Evolutionary conservation across 805 yeast species (phyloP).

Genomic region (Suhomyces faveliae): DNA sequence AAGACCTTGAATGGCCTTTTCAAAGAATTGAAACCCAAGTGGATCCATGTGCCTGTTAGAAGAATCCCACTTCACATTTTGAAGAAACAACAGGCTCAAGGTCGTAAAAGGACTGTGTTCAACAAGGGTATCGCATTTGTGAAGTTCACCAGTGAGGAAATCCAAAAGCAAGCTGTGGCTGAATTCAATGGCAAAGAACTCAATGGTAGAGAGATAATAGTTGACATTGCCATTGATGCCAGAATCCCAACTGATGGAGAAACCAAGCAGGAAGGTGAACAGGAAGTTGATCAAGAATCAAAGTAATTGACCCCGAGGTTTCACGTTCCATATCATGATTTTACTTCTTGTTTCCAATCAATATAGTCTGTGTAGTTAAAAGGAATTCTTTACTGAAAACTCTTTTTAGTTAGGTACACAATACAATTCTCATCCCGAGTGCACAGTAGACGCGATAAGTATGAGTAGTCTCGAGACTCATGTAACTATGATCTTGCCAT

Average conservation of each 20-base stretch:
- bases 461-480: too few relatives aligned
- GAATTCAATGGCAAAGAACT: conserved; percentile 65
- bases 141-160: conserved; percentile 56
- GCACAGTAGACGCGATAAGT: too few relatives aligned
- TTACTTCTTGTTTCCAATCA: conserved; percentile 5
- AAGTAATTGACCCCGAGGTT: neutral
- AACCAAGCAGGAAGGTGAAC: neutral
- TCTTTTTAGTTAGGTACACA: conserved; percentile 6
- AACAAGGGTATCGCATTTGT: conserved; percentile 69
- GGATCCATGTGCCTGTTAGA: conserved; percentile 60
- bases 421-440: neutral
- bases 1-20: conserved; percentile 47
- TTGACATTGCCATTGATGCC: conserved; percentile 72
- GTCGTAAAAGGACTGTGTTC: conserved; percentile 40
- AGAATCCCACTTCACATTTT: conserved; percentile 44
- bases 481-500: too few relatives aligned
- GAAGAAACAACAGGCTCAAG: conserved; percentile 43
- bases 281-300: conserved; percentile 1
- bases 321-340: conserved; percentile 4
- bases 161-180: conserved; percentile 69
- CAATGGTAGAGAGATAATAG: conserved; percentile 63
- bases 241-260: conserved; percentile 20
- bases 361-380: conserved; percentile 4
- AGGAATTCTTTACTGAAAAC: conserved; percentile 15
- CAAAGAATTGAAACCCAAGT: conserved; percentile 49